These are phyloP conservation scores for Globisporangium irregulare DNA, from an alignment of 352 stramenopile species.

Conservation along the genomic window DNA sequence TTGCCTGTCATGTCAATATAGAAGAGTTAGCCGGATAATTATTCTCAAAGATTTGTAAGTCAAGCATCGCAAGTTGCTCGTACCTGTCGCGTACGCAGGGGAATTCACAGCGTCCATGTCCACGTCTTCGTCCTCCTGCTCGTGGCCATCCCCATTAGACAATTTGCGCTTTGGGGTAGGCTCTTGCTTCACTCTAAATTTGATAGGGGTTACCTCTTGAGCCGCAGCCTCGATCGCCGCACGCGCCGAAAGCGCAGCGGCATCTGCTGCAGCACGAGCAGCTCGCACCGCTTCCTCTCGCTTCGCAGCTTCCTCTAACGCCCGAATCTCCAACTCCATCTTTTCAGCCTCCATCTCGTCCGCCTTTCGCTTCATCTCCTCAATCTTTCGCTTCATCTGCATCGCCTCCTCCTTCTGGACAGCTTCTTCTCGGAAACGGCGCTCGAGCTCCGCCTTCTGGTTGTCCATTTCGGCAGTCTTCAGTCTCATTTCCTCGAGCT, in stretches of 20 bases:
- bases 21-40: constrained; percentile 25
- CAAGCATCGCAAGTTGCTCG: constrained; percentile 1
- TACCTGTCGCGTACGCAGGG: constrained; percentile 33
- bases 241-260: constrained; percentile 62
- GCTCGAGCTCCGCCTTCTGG: constrained; percentile 42
- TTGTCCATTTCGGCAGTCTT: constrained; percentile 29
- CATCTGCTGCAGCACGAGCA: constrained; percentile 55
- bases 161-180: constrained; percentile 44
- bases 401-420: constrained; percentile 35
- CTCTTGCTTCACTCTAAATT: constrained; percentile 22
- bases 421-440: constrained; percentile 31
- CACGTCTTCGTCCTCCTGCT: constrained; percentile 45
- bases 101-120: constrained; percentile 52
- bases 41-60: neutral
- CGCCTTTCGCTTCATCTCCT: constrained; percentile 47
- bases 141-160: constrained; percentile 21
- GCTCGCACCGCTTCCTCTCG: constrained; percentile 65
- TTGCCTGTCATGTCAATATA: constrained; percentile 27
- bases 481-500: constrained; percentile 60
- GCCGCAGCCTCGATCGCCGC: constrained; percentile 65
- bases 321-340: constrained; percentile 37
- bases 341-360: constrained; percentile 53
- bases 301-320: constrained; percentile 35
- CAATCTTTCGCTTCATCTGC: constrained; percentile 36
- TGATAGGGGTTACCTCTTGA: constrained; percentile 30